phyloP scores from a whole-genome alignment of 352 stramenopile genomes.

The Phytophthora hibernalis region DNA sequence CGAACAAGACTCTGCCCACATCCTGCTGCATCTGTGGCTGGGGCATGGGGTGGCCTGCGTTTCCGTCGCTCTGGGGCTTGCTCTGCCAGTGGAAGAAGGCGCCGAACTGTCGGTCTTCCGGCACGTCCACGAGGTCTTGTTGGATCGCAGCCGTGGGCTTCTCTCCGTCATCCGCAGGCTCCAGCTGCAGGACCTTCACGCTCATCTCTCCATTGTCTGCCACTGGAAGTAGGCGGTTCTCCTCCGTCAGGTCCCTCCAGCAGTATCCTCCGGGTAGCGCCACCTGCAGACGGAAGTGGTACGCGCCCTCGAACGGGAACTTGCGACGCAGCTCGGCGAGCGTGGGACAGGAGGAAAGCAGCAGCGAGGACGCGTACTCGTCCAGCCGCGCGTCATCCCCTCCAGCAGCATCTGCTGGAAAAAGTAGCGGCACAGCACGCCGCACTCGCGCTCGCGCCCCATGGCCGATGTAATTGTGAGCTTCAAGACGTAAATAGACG shows the following conservation, averaged over 20 bases:
- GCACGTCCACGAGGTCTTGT: slow-evolving; percentile 56
- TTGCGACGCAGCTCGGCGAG: slow-evolving; percentile 65
- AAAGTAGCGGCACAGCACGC: slow-evolving; percentile 86
- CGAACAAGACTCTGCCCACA: slow-evolving; percentile 67
- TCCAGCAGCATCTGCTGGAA: slow-evolving; percentile 82
- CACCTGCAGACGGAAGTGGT: slow-evolving; percentile 83
- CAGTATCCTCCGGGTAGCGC: slow-evolving; percentile 49
- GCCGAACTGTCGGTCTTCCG: slow-evolving; percentile 71
- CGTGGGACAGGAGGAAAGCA: slow-evolving; percentile 73
- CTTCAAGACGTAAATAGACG: too few species aligned
- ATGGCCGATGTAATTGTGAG: slow-evolving; percentile 2
- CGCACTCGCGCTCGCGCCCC: slow-evolving; percentile 25
- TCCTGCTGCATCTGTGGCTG: slow-evolving; percentile 48
- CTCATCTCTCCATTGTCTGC: slow-evolving; percentile 48
- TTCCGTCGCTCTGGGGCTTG: slow-evolving; percentile 18
- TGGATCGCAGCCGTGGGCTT: slow-evolving; percentile 10
- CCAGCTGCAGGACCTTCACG: slow-evolving; percentile 84
- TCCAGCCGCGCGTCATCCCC: slow-evolving; percentile 44
- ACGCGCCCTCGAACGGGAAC: slow-evolving; percentile 80
- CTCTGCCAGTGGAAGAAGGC: slow-evolving; percentile 68
- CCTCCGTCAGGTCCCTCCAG: slow-evolving; percentile 81
- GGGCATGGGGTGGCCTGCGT: slow-evolving; percentile 18
- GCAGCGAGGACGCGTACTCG: slow-evolving; percentile 60
- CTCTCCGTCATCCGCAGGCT: slow-evolving; percentile 9
- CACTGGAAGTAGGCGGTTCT: slow-evolving; percentile 50